Conservation (phyloP, 1,139 yeast genomes). For the Suhomyces chickasaworum region DNA sequence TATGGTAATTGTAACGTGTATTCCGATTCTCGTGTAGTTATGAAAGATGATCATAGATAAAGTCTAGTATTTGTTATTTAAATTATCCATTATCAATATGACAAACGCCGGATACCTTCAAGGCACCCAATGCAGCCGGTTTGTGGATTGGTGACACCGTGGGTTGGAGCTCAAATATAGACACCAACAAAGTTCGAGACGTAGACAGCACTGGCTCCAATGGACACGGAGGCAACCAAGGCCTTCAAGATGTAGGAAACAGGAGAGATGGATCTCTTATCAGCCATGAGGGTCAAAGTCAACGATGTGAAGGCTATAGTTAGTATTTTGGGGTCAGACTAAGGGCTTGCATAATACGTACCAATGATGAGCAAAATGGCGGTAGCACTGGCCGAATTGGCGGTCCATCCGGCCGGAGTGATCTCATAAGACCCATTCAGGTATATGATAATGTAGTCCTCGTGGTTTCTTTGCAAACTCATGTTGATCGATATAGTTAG, state of each 20-base stretch:
- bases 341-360: too few relatives aligned
- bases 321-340: too few relatives aligned
- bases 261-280: constrained; percentile 35
- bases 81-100: background rate
- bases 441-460: constrained; percentile 30
- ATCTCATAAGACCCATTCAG: constrained; percentile 30
- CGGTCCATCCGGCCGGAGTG: constrained; percentile 17
- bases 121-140: background rate
- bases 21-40: background rate
- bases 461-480: constrained; percentile 36
- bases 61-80: background rate
- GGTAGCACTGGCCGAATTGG: constrained; percentile 21
- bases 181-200: constrained; percentile 49
- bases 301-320: constrained; percentile 40
- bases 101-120: background rate
- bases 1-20: background rate
- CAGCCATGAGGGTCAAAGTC: constrained; percentile 39
- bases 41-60: background rate
- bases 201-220: constrained; percentile 42
- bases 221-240: constrained; percentile 39
- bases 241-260: constrained; percentile 34
- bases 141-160: background rate
- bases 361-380: constrained; percentile 23
- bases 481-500: constrained; percentile 14
- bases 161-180: constrained; percentile 28